These are phyloP conservation scores for Eucalyptus leucophloia DNA, from an alignment of 345 rosid genomes.

Conservation along the genomic window DNA sequence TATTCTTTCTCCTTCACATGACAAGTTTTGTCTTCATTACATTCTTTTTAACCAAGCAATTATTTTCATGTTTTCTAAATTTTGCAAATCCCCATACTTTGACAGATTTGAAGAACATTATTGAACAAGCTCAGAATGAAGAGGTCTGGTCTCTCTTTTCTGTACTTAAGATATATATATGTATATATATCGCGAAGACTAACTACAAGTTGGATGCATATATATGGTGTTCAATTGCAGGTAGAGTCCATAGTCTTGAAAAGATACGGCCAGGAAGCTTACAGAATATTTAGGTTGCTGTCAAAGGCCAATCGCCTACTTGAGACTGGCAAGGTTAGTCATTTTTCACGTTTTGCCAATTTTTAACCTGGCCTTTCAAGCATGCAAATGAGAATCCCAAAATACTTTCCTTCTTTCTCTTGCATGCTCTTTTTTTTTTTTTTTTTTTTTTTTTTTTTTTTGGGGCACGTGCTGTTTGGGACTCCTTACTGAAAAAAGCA, in stretches of 20 bases:
- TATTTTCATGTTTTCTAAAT: background rate
- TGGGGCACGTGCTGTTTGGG: background rate
- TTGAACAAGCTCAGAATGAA: constrained; percentile 57
- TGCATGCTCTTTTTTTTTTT: background rate
- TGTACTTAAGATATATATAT: background rate
- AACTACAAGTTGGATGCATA: background rate
- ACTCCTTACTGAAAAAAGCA: background rate
- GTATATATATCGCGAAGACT: background rate
- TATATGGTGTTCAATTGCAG: constrained; percentile 6
- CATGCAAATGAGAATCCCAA: background rate
- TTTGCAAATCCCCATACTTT: background rate
- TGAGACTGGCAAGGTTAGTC: constrained; percentile 70
- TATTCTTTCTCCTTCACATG: background rate
- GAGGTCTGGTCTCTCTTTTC: constrained; percentile 35
- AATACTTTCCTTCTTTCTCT: background rate
- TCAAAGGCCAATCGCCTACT: constrained; percentile 29
- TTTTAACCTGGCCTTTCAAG: background rate
- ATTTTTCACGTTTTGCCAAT: background rate
- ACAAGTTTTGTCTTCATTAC: background rate
- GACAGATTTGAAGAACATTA: constrained; percentile 58
- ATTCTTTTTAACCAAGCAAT: background rate
- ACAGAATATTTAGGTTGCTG: constrained; percentile 66
- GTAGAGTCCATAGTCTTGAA: constrained; percentile 62
- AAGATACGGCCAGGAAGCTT: constrained; percentile 62
- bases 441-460: background rate